phyloP scores from a whole-genome alignment of 176 grass and related monocot species.

The Hyparrhenia diplandra region DNA sequence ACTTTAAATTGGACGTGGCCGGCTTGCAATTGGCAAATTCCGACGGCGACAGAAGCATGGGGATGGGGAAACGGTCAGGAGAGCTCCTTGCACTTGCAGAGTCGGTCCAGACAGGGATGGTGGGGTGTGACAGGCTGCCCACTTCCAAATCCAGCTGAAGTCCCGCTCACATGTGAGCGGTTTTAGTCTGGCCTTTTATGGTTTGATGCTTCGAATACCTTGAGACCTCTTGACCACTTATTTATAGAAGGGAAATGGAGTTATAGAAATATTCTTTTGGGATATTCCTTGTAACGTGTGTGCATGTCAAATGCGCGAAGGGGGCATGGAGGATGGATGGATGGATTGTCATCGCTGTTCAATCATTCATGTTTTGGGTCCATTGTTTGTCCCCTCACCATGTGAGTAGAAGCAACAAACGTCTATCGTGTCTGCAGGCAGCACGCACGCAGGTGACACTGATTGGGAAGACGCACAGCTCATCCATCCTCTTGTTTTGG shows the following conservation, averaged over 20 bases:
- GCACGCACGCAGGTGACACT: background rate
- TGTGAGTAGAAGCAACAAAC: slow-evolving; percentile 19
- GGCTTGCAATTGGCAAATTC: background rate
- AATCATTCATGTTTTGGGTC: background rate
- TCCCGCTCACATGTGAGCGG: background rate
- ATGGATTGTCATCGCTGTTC: background rate
- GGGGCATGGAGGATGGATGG: background rate
- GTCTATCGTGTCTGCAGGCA: background rate
- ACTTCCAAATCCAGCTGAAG: slow-evolving; percentile 22
- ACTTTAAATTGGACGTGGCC: background rate
- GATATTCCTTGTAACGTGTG: slow-evolving; percentile 1
- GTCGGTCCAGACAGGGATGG: slow-evolving; percentile 11
- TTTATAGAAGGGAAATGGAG: background rate
- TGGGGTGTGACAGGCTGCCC: slow-evolving; percentile 32
- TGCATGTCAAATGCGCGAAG: background rate
- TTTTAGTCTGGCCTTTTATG: background rate
- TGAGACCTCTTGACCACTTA: background rate
- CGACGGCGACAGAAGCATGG: background rate
- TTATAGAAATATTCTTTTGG: background rate
- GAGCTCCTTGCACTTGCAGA: background rate
- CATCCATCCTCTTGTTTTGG: background rate
- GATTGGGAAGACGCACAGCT: background rate
- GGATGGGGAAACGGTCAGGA: background rate
- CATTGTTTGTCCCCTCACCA: slow-evolving; percentile 3
- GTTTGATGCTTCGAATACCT: background rate